phyloP scores from a whole-genome alignment of 2,329 filamentous ascomycete genomes.

The Aspergillus novofumigatus region DNA sequence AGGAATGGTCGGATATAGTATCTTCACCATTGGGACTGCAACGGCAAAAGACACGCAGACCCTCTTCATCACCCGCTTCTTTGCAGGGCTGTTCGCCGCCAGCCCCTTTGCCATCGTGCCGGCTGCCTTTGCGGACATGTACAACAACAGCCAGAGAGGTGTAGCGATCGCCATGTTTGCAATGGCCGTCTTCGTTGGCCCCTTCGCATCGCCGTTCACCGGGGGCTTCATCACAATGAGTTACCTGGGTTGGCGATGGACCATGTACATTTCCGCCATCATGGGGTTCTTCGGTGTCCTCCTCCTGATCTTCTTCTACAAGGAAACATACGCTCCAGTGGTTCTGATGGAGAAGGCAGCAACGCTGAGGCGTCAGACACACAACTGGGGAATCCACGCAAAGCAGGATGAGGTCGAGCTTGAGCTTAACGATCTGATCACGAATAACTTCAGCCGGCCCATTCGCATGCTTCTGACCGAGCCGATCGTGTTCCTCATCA shows the following conservation, averaged over 20 bases:
- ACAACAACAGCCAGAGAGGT: slow-evolving; percentile 41
- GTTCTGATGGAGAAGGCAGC: slow-evolving; percentile 36
- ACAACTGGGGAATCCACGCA: slow-evolving; percentile 58
- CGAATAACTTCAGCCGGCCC: slow-evolving; percentile 46
- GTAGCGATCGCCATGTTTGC: slow-evolving; percentile 46
- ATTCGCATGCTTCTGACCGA: slow-evolving; percentile 39
- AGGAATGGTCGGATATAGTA: slow-evolving; percentile 37
- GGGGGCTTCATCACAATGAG: slow-evolving; percentile 50
- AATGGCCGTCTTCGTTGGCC: slow-evolving; percentile 47
- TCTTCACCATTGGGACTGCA: slow-evolving; percentile 46
- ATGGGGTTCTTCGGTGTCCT: slow-evolving; percentile 49
- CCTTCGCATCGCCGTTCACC: slow-evolving; percentile 47
- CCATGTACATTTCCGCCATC: slow-evolving; percentile 48
- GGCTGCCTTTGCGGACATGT: slow-evolving; percentile 47
- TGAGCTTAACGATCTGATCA: slow-evolving; percentile 44
- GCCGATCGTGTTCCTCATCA: slow-evolving; percentile 33
- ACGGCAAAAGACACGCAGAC: slow-evolving; percentile 38
- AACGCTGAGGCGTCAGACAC: slow-evolving; percentile 49
- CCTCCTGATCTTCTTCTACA: slow-evolving; percentile 39
- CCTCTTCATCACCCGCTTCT: slow-evolving; percentile 44
- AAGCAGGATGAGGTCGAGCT: slow-evolving; percentile 51
- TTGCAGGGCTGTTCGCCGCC: slow-evolving; percentile 43
- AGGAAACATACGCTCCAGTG: slow-evolving; percentile 52
- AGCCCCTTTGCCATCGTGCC: slow-evolving; percentile 42
- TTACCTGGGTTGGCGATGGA: slow-evolving; percentile 49